Evolutionary conservation across 768 basidiomycete genomes (phyloP), one percentile per base, ranked within the genome.

Genomic region (Panus rudis): DNA sequence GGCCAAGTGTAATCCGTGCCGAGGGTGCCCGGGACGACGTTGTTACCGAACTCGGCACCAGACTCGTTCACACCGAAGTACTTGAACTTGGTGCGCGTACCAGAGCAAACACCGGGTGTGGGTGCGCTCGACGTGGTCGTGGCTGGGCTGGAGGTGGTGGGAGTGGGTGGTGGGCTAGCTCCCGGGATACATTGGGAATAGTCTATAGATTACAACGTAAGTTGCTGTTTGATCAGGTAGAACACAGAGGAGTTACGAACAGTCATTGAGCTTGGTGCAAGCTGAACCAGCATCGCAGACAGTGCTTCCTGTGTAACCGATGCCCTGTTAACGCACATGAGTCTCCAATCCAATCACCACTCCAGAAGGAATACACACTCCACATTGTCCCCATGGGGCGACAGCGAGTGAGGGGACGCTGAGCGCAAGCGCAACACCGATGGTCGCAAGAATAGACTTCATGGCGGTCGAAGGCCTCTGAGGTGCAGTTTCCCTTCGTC

Each of bases 11-110:
- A 70, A 44, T 68, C 67, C 24, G 47, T 68, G 20, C 62, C 62
- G 30, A 62, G 56, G 33, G 60, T 54, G 43, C 77, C 78, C 13
- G 79, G 79, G 51, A 70, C 66, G 14, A 53, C 60, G 11, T 51
- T 62, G 48, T 67, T 61, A 14, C 78, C 78, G 48, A 80, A 81
- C 57, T 81, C 78, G 31, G 77, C 78, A 50, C 77, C 76, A 39
- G 75, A 72, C 57, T 80, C 60, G 60, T 76, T 79, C 33, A 79
- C 78, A 58, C 79, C 79, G 48, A 79, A 78, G 65, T 60, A 77
- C 54, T 70, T 65, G 70, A 81, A 79, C 57, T 77, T 79, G 35
- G 74, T 77, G 51, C 59, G 58, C 16, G 57, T 50, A 16, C 67
- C 66, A 13, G 69, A 55, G 59, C 71, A 72, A 23, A 48, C 40